phyloP scores from a whole-genome alignment of 331 rosid species.

The Arachis monticola region DNA sequence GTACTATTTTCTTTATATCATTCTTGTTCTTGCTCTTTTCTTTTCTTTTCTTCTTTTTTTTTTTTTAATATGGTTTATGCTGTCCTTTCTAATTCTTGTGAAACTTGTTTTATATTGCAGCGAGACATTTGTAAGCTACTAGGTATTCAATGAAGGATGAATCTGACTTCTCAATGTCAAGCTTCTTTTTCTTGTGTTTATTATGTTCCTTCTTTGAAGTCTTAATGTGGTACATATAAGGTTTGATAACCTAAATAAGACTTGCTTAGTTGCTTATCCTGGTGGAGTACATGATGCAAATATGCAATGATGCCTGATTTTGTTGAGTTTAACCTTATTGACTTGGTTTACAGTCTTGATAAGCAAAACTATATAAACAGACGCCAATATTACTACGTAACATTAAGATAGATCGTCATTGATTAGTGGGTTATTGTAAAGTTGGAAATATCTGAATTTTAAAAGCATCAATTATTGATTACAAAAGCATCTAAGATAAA shows the following conservation, averaged over 20 bases:
- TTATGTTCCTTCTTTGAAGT: conserved; percentile 9
- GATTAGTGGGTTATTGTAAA: too few relatives aligned
- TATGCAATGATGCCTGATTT: not conserved
- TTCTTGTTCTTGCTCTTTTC: not conserved
- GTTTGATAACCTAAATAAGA: conserved; percentile 17
- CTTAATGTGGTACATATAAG: not conserved
- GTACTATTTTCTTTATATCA: not conserved
- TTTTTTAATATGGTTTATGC: not conserved
- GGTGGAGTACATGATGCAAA: not conserved
- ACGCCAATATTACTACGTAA: not conserved
- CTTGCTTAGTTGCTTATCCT: not conserved
- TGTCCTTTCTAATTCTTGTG: conserved; percentile 7
- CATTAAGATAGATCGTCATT: too few relatives aligned
- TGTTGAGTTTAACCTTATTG: not conserved
- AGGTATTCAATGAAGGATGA: conserved; percentile 36
- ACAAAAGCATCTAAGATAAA: not conserved
- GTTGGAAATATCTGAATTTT: too few relatives aligned
- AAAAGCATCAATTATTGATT: not conserved
- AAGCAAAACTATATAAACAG: not conserved
- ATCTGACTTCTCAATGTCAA: conserved; percentile 16
- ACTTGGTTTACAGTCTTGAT: not conserved
- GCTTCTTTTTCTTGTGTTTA: conserved; percentile 10
- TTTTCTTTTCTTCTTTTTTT: too few relatives aligned
- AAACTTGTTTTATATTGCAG: conserved; percentile 47
- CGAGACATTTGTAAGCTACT: conserved; percentile 49